phyloP scores from a whole-genome alignment of 2,329 filamentous ascomycete species.

The Cordyceps javanica region DNA sequence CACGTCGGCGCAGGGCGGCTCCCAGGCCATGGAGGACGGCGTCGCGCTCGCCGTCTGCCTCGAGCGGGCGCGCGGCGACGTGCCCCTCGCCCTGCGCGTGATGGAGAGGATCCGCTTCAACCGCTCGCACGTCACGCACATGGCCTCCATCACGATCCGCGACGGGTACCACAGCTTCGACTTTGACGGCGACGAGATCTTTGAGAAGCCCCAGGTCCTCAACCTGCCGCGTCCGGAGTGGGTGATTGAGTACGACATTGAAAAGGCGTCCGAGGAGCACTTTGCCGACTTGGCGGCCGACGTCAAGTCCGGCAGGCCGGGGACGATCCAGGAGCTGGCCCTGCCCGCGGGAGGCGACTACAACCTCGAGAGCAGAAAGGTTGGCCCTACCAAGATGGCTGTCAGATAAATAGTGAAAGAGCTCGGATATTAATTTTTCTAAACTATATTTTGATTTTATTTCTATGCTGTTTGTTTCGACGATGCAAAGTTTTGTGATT shows the following conservation, averaged over 20 bases:
- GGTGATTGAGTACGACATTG: background rate
- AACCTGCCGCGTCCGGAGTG: background rate
- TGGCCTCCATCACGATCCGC: background rate
- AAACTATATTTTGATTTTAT: too few relatives aligned
- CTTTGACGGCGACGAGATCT: background rate
- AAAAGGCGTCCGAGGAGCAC: background rate
- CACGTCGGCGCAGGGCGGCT: conserved; percentile 33
- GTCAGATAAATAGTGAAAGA: background rate
- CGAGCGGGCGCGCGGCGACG: conserved; percentile 16
- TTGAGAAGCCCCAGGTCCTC: background rate
- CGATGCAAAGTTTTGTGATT: too few relatives aligned
- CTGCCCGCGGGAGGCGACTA: background rate
- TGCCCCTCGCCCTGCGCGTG: background rate
- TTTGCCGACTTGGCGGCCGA: background rate
- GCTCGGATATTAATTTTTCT: background rate
- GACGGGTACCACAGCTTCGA: background rate
- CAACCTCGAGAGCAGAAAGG: background rate
- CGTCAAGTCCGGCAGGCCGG: background rate
- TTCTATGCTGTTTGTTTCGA: background rate
- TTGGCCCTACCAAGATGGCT: background rate
- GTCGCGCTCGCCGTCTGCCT: conserved; percentile 32
- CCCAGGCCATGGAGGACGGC: conserved; percentile 36
- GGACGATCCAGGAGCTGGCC: background rate
- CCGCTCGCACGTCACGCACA: background rate
- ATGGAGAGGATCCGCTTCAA: background rate